These are phyloP conservation scores for Penicillium longicatenatum DNA, from an alignment of 495 filamentous ascomycete species.

Conservation along the genomic window DNA sequence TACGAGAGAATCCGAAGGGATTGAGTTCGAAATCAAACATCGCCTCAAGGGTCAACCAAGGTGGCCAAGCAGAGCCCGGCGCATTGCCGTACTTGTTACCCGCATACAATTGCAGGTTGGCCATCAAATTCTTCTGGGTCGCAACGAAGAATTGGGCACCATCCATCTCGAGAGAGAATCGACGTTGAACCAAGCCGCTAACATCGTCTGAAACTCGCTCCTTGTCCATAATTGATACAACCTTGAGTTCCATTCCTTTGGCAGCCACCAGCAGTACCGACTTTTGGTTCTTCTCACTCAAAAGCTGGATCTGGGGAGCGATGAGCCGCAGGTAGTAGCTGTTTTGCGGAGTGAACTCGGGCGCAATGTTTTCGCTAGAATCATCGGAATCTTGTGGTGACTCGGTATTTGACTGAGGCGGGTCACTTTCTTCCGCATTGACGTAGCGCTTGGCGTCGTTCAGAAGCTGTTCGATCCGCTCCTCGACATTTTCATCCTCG, in stretches of 20 bases:
- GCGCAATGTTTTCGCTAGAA: slow-evolving; percentile 72
- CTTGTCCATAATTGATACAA: slow-evolving; percentile 97
- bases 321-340: slow-evolving; percentile 93
- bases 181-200: slow-evolving; percentile 89
- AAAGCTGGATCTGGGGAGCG: slow-evolving; percentile 94
- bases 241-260: slow-evolving; percentile 95
- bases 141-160: slow-evolving; percentile 98
- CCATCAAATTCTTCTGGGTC: slow-evolving; percentile 81
- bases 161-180: slow-evolving; percentile 92
- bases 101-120: slow-evolving; percentile 87
- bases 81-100: slow-evolving; percentile 90
- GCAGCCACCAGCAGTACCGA: slow-evolving; percentile 90
- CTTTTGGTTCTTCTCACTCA: slow-evolving; percentile 96
- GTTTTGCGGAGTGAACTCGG: slow-evolving; percentile 92
- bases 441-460: slow-evolving; percentile 84
- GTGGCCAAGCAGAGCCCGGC: slow-evolving; percentile 85
- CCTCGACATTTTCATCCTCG: slow-evolving; percentile 68
- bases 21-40: slow-evolving; percentile 94
- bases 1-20: slow-evolving; percentile 92
- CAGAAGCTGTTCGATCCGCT: slow-evolving; percentile 84
- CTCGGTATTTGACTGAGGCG: slow-evolving; percentile 31
- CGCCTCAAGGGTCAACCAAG: slow-evolving; percentile 96
- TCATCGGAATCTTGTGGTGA: slow-evolving; percentile 48
- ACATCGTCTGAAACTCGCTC: slow-evolving; percentile 88
- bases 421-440: slow-evolving; percentile 63